Base-by-base conservation (phyloP, 1,139 yeast genomes). In the Debaryomyces nepalensis region DNA sequence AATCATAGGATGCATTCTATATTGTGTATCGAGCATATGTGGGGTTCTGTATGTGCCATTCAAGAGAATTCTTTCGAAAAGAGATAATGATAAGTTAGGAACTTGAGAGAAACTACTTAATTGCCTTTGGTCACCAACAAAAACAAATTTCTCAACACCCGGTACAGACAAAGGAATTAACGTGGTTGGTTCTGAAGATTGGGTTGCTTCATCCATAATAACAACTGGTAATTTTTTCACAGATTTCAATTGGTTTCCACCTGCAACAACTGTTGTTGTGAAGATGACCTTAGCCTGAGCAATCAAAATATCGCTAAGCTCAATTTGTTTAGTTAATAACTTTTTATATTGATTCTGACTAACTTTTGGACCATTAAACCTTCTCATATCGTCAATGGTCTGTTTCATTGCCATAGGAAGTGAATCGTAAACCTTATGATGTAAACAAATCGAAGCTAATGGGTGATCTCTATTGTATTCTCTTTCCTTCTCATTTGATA, bases 211-310 rank as follows among this genome's bases (percentile, higher is more conserved):
- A 44, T 62, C 79, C 84, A 82, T 80, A 26, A 82, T 82, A 4
- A 84, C 85, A 7, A 82, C 87, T 0, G 89, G 89, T 43, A 82
- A 59, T 47, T 75, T 77, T 26, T 71, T 67, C 7, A 83, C 64
- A 6, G 76, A 68, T 50, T 81, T 82, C 50, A 84, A 65, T 52
- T 78, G 81, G 34, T 77, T 75, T 3, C 87, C 85, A 39, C 88
- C 89, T 5, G 87, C 84, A 26, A 81, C 83, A 23, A 83, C 87
- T 2, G 87, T 81, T 1, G 91, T 84, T 2, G 89, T 80, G 55
- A 84, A 80, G 23, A 84, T 81, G 15, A 84, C 85, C 51, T 81
- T 79, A 0, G 87, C 86, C 58, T 82, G 87, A 0, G 79, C 77
- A 12, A 81, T 76, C 39, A 78, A 66, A 46, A 73, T 70, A 41